phyloP scores from a whole-genome alignment of 352 stramenopile species.

The Hyaloperonospora arabidopsidis region DNA sequence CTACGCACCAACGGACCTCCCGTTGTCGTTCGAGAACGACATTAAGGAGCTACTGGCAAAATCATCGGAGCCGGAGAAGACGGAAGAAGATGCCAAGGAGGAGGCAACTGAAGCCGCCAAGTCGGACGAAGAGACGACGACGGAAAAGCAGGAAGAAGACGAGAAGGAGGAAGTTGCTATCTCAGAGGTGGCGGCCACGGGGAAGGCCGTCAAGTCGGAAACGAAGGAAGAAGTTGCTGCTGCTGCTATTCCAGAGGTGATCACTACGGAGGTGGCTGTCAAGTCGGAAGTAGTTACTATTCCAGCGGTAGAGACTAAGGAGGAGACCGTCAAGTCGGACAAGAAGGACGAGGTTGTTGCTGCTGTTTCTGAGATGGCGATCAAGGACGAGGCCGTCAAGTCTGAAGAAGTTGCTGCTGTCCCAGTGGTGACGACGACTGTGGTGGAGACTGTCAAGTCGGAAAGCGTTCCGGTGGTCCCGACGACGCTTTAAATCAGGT shows the following conservation, averaged over 20 bases:
- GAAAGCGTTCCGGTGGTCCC: constrained; percentile 5
- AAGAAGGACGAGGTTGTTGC: constrained; percentile 8
- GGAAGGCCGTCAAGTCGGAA: constrained; percentile 23
- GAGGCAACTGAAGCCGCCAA: not conserved
- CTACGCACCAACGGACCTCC: constrained; percentile 56
- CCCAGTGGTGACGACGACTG: no score
- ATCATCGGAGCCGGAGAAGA: constrained; percentile 7
- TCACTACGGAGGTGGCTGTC: constrained; percentile 1
- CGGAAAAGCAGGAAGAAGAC: not conserved
- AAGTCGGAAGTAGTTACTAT: constrained; percentile 7
- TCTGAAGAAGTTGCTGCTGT: constrained; percentile 15
- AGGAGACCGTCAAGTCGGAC: constrained; percentile 6
- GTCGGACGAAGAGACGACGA: not conserved
- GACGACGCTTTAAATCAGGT: constrained; percentile 13
- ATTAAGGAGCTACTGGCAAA: constrained; percentile 68
- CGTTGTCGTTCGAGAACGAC: constrained; percentile 62
- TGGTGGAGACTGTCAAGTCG: no score
- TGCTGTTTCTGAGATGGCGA: no score
- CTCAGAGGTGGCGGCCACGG: constrained; percentile 8
- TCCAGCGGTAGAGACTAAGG: not conserved
- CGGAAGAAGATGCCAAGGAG: constrained; percentile 1
- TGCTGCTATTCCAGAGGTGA: not conserved
- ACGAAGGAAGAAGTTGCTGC: constrained; percentile 7
- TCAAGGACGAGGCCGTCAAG: constrained; percentile 10
- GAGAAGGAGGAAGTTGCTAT: constrained; percentile 1